A percentile compares a stretch with the other conserved stretches of the same genome.
Evolutionary conservation across 179 eudicot species (phyloP).

Genomic region (Nepenthes alata): DNA sequence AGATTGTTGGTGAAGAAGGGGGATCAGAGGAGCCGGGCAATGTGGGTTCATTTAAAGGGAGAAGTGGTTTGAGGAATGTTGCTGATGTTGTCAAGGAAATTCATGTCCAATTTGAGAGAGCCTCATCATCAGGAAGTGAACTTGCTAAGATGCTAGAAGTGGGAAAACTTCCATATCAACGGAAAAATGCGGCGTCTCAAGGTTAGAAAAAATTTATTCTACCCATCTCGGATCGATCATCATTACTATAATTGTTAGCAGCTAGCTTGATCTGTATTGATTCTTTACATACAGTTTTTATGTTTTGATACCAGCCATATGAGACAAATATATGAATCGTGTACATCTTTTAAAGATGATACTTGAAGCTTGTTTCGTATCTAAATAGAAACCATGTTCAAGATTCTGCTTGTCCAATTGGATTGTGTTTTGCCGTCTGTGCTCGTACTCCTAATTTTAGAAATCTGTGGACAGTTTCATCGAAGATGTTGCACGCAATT

Average conservation of each 20-base stretch:
- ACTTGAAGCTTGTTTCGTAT: no score
- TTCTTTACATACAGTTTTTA: no score
- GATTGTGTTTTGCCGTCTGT: not conserved
- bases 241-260: no score
- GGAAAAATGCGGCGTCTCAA: constrained; percentile 32
- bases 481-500: constrained; percentile 69
- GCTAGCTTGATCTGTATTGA: no score
- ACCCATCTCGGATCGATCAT: no score
- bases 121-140: constrained; percentile 47
- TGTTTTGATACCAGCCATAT: no score
- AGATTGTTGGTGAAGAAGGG: constrained; percentile 51
- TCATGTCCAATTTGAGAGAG: constrained; percentile 42
- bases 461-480: constrained; percentile 40
- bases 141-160: constrained; percentile 46
- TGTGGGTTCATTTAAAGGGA: constrained; percentile 21
- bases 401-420: not conserved
- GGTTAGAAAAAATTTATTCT: constrained; percentile 18
- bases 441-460: not conserved
- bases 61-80: constrained; percentile 25
- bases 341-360: no score
- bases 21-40: constrained; percentile 23
- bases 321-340: no score
- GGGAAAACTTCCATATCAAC: constrained; percentile 37
- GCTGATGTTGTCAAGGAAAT: constrained; percentile 48
- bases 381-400: not conserved